Percentiles rank a stretch among this genome's conserved stretches.
Conservation (phyloP, 129 eudicot species). For the Deinandra increscens region DNA sequence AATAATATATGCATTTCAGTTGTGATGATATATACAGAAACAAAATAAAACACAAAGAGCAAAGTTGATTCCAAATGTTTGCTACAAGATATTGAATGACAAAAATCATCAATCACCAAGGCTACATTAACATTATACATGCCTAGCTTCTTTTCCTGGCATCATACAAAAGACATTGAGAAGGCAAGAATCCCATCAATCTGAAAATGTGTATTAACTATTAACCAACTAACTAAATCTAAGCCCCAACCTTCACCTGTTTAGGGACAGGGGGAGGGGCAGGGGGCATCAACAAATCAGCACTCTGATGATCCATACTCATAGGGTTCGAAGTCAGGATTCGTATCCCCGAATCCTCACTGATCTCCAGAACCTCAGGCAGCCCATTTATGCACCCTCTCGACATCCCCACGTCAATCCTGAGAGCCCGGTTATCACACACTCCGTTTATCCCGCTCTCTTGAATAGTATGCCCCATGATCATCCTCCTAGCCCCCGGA, state of each 20-base stretch:
- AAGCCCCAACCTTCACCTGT: constrained; percentile 68
- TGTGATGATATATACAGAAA: too few species aligned
- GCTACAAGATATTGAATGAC: too few species aligned
- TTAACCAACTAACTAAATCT: neutral
- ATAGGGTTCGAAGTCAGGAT: constrained; percentile 65
- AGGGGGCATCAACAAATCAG: constrained; percentile 24
- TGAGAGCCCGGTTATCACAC: constrained; percentile 62
- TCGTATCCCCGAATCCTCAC: constrained; percentile 40
- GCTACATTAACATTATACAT: too few species aligned
- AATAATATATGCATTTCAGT: too few species aligned
- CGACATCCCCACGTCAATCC: constrained; percentile 95
- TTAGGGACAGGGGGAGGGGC: constrained; percentile 38
- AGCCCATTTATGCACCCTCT: constrained; percentile 66
- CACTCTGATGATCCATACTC: neutral
- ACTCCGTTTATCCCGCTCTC: constrained; percentile 59
- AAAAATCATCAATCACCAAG: too few species aligned
- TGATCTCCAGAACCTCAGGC: constrained; percentile 87
- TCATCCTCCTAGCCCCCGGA: constrained; percentile 94
- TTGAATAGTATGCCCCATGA: constrained; percentile 97
- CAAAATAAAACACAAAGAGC: too few species aligned
- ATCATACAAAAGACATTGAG: neutral
- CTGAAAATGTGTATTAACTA: neutral
- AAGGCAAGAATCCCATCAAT: neutral
- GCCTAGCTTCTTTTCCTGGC: too few species aligned
- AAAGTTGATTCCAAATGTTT: too few species aligned